Evolutionary conservation across 208 protist genomes (phyloP).

Genomic region (Endotrypanum monterogeii): DNA sequence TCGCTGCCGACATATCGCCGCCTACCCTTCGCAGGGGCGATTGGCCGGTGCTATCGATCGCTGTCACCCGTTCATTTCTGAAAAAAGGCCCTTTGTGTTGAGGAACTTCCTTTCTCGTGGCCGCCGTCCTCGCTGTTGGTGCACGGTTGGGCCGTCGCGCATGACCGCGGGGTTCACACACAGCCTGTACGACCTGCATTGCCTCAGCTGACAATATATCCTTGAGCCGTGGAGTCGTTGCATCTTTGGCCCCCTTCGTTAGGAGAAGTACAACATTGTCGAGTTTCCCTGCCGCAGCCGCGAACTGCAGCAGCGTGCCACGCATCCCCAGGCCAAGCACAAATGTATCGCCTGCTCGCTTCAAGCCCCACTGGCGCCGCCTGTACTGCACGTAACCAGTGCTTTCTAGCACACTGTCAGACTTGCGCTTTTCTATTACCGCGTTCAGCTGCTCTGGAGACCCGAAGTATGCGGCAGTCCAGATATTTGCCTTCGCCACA

Average conservation of each 20-base stretch:
- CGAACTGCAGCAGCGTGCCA: slow-evolving; percentile 83
- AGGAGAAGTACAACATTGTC: slow-evolving; percentile 83
- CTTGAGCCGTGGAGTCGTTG: slow-evolving; percentile 41
- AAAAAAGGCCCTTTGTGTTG: neutral
- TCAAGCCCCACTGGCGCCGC: slow-evolving; percentile 72
- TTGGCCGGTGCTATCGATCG: slow-evolving; percentile 10
- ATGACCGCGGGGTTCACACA: slow-evolving; percentile 15
- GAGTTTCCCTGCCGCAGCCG: slow-evolving; percentile 65
- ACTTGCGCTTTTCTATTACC: slow-evolving; percentile 43
- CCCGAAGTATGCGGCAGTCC: slow-evolving; percentile 73
- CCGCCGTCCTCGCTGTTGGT: neutral
- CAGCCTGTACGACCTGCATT: slow-evolving; percentile 28
- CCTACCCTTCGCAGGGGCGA: neutral
- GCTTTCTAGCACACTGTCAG: slow-evolving; percentile 33
- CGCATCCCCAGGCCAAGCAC: slow-evolving; percentile 75
- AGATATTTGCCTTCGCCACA: slow-evolving; percentile 62
- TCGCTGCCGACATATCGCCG: neutral
- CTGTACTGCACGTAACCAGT: slow-evolving; percentile 68
- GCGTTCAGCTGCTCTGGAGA: slow-evolving; percentile 49
- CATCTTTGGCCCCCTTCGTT: slow-evolving; percentile 55
- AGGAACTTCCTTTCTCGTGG: neutral
- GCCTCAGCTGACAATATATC: slow-evolving; percentile 52
- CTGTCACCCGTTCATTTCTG: slow-evolving; percentile 15
- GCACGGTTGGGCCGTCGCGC: slow-evolving; percentile 4
- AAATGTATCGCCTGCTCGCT: slow-evolving; percentile 35